Evolutionary conservation across 345 rosid species (phyloP), one percentile per base, ranked within the genome.

Genomic region (Bruguiera gymnorhiza): DNA sequence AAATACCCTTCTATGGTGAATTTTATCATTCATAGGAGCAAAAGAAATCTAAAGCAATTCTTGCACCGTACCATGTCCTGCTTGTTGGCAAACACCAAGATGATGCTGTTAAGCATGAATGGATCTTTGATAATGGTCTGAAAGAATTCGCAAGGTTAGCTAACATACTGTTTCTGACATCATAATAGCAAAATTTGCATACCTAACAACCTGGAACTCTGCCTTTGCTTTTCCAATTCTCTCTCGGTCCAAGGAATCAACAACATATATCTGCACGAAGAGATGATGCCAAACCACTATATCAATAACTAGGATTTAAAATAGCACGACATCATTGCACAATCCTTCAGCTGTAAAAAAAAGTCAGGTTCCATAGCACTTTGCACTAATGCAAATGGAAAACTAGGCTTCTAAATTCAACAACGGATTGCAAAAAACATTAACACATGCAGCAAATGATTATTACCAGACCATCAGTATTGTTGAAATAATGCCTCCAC

Each of bases 401-500:
- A 54, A 51, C 13, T 24, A 20, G 20, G 18, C 24, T 70, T 56
- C 10, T 32, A 4, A 29, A 30, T 30, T 6, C 8, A 19, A 61
- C n/a, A 55, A n/a, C 7, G 62, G 19, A 53, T 4, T 39, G 61
- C 62, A 62, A 34, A 51, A 24, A 31, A 20, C 29, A 43, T 18
- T 24, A 55, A 60, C 53, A 50, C 31, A 36, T 19, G 43, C 37
- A 21, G 39, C 8, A 58, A 52, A 54, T 57, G 9, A 36, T 43
- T 39, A 58, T 70, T 86, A 96, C 99, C 87, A 96, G 84, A 65
- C 99, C 99, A 84, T 96, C 99, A 15, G 99, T 96, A 78, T 96
- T 92, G 62, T 88, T 88, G 70, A 96, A 96, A 85, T 96, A 96
- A 82, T 96, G 99, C 86, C 99, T 87, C 99, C 99, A 96, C 5